phyloP scores from a whole-genome alignment of 2,329 filamentous ascomycete genomes.

The Pseudogymnoascus sp. region DNA sequence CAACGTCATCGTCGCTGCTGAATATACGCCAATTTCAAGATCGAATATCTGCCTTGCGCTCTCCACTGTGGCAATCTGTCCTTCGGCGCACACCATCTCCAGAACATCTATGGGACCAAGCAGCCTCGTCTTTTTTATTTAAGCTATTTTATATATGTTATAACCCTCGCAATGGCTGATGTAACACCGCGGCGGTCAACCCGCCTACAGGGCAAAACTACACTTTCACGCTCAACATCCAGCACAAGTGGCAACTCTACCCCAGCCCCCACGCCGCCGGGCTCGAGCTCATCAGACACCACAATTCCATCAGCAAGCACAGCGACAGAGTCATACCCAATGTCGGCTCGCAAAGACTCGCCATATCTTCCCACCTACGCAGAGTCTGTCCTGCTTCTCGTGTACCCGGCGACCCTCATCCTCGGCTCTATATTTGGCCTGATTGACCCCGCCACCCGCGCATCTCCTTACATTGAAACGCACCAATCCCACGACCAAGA shows the following conservation, averaged over 20 bases:
- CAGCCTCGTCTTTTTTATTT: background rate
- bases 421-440: constrained; percentile 76
- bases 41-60: background rate
- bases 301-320: constrained; percentile 10
- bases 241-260: constrained; percentile 2
- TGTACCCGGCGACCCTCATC: constrained; percentile 72
- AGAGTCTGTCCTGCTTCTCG: constrained; percentile 55
- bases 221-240: background rate
- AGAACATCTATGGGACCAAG: constrained; percentile 14
- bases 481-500: constrained; percentile 56
- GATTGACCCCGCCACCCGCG: constrained; percentile 65
- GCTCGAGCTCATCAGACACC: constrained; percentile 10
- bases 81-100: constrained; percentile 15
- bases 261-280: constrained; percentile 12
- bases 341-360: constrained; percentile 25
- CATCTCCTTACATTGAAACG: constrained; percentile 52
- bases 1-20: constrained; percentile 18
- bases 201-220: constrained; percentile 21
- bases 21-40: constrained; percentile 1
- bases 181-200: constrained; percentile 25
- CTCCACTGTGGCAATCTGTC: constrained; percentile 15
- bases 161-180: constrained; percentile 20
- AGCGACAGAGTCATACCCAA: constrained; percentile 8
- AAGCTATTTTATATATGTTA: constrained; percentile 18
- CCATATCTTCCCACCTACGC: constrained; percentile 64